A percentile compares a stretch with the other conserved stretches of the same genome.
Conservation (phyloP, 2,329 filamentous ascomycete genomes). For the Pseudogymnoascus sp. region DNA sequence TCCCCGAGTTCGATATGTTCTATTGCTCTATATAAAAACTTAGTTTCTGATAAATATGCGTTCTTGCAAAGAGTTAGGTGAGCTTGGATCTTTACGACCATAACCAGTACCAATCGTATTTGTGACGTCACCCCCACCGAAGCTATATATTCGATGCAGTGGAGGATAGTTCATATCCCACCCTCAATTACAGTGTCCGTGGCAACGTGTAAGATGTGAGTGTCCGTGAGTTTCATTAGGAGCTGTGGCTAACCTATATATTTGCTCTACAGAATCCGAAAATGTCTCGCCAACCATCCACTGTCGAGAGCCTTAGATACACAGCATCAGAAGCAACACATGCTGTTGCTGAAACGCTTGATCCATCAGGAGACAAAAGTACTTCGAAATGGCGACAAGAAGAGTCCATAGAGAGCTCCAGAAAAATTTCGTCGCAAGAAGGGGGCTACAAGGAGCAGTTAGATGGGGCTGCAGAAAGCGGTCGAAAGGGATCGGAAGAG, state of each 20-base stretch:
- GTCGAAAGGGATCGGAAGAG: background rate
- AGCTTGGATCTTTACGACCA: background rate
- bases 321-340: constrained; percentile 16
- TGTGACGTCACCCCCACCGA: background rate
- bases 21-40: background rate
- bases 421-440: constrained; percentile 20
- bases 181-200: background rate
- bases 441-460: constrained; percentile 23
- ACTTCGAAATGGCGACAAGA: constrained; percentile 12
- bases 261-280: background rate
- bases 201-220: background rate
- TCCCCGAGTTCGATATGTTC: background rate
- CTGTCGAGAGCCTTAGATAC: constrained; percentile 18
- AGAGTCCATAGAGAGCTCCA: constrained; percentile 17
- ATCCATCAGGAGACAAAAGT: constrained; percentile 14
- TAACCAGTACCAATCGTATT: background rate
- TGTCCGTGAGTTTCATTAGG: background rate
- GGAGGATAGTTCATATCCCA: background rate
- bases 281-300: constrained; percentile 23
- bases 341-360: constrained; percentile 12
- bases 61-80: background rate
- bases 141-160: background rate
- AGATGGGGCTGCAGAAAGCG: constrained; percentile 19
- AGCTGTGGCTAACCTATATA: background rate
- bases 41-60: background rate